phyloP scores from a whole-genome alignment of 371 early-diverging fungal species.

The Mortierella sp. region DNA sequence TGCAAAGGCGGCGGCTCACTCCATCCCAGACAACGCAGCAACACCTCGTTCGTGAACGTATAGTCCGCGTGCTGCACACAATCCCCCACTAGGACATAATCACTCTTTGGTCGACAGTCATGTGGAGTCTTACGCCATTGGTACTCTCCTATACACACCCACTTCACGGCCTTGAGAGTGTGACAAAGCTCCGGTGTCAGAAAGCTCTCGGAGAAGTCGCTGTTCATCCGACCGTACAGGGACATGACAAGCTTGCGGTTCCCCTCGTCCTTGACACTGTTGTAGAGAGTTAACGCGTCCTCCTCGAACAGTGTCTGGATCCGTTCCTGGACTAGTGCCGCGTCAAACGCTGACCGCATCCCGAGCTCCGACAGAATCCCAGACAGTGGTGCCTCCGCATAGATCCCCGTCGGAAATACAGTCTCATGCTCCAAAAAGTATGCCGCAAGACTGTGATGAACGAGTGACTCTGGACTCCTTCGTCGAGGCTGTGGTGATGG shows the following conservation, averaged over 20 bases:
- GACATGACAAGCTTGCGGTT: not conserved
- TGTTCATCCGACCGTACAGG: conserved; percentile 20
- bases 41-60: conserved; percentile 2
- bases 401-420: conserved; percentile 26
- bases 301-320: conserved; percentile 6
- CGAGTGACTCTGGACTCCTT: conserved; percentile 1
- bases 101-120: conserved; percentile 19
- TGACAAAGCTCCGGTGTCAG: not conserved
- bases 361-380: conserved; percentile 21
- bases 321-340: conserved; percentile 7
- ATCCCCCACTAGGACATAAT: conserved; percentile 9
- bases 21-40: conserved; percentile 22
- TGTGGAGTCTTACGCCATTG: not conserved
- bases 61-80: conserved; percentile 4
- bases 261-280: not conserved
- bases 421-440: conserved; percentile 19
- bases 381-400: conserved; percentile 1
- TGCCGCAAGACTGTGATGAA: conserved; percentile 3
- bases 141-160: conserved; percentile 3
- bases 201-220: not conserved
- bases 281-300: no score
- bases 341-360: conserved; percentile 20
- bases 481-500: not conserved
- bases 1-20: conserved; percentile 20
- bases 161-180: not conserved